phyloP scores from a whole-genome alignment of 2,329 filamentous ascomycete genomes.

The Sporothrix phasma region DNA sequence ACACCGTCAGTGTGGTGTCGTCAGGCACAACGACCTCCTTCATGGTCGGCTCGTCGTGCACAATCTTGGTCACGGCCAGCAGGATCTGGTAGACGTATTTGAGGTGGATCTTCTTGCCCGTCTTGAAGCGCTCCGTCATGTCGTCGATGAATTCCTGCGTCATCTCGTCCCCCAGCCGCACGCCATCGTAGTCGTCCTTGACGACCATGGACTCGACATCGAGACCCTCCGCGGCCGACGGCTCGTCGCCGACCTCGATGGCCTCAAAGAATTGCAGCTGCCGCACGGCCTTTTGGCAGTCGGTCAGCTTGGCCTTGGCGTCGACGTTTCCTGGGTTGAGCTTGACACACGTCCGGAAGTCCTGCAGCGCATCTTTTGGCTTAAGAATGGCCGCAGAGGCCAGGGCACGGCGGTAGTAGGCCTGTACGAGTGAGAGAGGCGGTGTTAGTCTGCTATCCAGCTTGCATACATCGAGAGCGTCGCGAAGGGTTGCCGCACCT shows the following conservation, averaged over 20 bases:
- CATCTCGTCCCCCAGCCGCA: slow-evolving; percentile 69
- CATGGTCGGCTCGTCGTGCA: slow-evolving; percentile 93
- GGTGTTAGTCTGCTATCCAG: not conserved
- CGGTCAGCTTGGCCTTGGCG: slow-evolving; percentile 79
- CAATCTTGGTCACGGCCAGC: slow-evolving; percentile 76
- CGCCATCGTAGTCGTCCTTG: slow-evolving; percentile 78
- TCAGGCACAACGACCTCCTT: slow-evolving; percentile 78
- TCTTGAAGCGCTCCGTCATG: slow-evolving; percentile 94
- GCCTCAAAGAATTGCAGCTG: slow-evolving; percentile 87
- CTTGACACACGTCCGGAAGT: slow-evolving; percentile 85
- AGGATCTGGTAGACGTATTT: slow-evolving; percentile 99
- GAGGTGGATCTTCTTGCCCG: slow-evolving; percentile 84
- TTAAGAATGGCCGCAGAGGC: slow-evolving; percentile 85
- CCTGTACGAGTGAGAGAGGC: slow-evolving; percentile 41
- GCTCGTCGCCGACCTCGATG: slow-evolving; percentile 86
- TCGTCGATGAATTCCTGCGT: slow-evolving; percentile 95
- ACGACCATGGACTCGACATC: slow-evolving; percentile 79
- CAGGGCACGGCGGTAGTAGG: slow-evolving; percentile 87
- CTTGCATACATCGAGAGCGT: not conserved
- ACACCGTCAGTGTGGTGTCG: slow-evolving; percentile 77
- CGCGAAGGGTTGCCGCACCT: slow-evolving; percentile 44
- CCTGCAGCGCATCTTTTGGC: slow-evolving; percentile 77
- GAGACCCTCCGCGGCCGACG: slow-evolving; percentile 82
- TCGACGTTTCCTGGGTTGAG: slow-evolving; percentile 83
- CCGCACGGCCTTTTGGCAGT: slow-evolving; percentile 91